These are phyloP conservation scores for Venturiaceae sp. DNA, from an alignment of 2,329 filamentous ascomycete species.

Conservation along the genomic window DNA sequence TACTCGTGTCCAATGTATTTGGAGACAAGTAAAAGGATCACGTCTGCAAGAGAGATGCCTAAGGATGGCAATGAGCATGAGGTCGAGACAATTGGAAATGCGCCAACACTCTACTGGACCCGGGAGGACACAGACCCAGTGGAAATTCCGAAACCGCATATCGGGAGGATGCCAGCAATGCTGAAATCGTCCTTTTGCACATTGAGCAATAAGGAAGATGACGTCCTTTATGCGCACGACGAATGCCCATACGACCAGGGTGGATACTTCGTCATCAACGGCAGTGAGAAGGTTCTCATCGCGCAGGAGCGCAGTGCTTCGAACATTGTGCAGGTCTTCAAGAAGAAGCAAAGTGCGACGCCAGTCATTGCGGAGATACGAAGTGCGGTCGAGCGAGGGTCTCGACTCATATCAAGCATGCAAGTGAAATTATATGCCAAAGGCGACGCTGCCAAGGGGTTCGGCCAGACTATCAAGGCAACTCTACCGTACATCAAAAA, in stretches of 20 bases:
- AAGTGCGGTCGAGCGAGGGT: slow-evolving; percentile 93
- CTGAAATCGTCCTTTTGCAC: slow-evolving; percentile 95
- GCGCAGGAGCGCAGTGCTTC: slow-evolving; percentile 95
- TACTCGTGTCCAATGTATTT: slow-evolving; percentile 90
- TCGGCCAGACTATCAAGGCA: slow-evolving; percentile 81
- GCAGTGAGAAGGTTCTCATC: slow-evolving; percentile 95
- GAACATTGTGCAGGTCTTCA: slow-evolving; percentile 98
- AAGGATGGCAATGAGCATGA: slow-evolving; percentile 54
- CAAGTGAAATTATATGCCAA: slow-evolving; percentile 85
- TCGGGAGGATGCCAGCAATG: slow-evolving; percentile 96
- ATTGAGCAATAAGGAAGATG: slow-evolving; percentile 71
- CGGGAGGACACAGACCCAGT: slow-evolving; percentile 32
- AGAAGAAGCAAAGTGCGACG: slow-evolving; percentile 91
- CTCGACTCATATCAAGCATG: slow-evolving; percentile 84
- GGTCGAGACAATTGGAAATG: slow-evolving; percentile 25
- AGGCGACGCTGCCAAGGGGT: slow-evolving; percentile 66
- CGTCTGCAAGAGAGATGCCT: slow-evolving; percentile 71
- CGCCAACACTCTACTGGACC: slow-evolving; percentile 34
- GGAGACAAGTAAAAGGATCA: slow-evolving; percentile 75
- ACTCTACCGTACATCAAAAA: slow-evolving; percentile 89
- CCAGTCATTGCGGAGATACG: slow-evolving; percentile 93
- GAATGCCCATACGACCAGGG: slow-evolving; percentile 98
- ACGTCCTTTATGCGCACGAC: slow-evolving; percentile 81
- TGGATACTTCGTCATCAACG: slow-evolving; percentile 99
- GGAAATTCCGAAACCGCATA: slow-evolving; percentile 54